Conservation (phyloP, 1,284 basidiomycete genomes). For the Melanopsichium pennsylvanicum region DNA sequence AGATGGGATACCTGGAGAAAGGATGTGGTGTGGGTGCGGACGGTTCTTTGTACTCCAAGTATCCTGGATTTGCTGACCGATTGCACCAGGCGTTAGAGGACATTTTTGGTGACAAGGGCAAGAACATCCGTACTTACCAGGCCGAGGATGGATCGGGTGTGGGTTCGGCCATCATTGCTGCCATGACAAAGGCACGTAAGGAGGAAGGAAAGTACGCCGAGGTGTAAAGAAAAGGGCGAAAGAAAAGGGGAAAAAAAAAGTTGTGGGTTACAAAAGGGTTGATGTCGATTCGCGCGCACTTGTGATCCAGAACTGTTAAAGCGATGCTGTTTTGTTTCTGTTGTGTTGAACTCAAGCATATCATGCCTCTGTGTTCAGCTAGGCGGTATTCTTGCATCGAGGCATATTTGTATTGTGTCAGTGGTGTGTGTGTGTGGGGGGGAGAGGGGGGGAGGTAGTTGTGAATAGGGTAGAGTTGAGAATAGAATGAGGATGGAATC, state of each 20-base stretch:
- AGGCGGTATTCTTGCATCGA: too few species aligned
- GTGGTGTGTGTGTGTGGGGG: too few species aligned
- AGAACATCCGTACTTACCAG: slow-evolving; percentile 55
- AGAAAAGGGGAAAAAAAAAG: not conserved
- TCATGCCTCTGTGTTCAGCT: too few species aligned
- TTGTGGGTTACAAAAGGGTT: slow-evolving; percentile 8
- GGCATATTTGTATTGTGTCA: too few species aligned
- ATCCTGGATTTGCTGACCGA: slow-evolving; percentile 61
- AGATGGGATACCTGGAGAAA: slow-evolving; percentile 61
- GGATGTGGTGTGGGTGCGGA: slow-evolving; percentile 61
- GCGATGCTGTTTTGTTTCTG: too few species aligned
- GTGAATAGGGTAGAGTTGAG: too few species aligned
- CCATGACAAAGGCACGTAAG: slow-evolving; percentile 61
- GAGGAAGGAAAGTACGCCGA: slow-evolving; percentile 49
- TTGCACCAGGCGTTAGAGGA: slow-evolving; percentile 63
- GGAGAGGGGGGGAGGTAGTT: too few species aligned
- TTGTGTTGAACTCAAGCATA: too few species aligned
- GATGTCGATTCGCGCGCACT: too few species aligned
- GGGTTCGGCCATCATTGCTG: slow-evolving; percentile 62
- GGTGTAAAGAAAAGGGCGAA: slow-evolving; percentile 18
- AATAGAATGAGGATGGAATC: too few species aligned
- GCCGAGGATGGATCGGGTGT: slow-evolving; percentile 64
- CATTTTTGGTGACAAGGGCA: slow-evolving; percentile 62
- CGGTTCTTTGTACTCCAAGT: slow-evolving; percentile 61
- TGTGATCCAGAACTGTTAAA: too few species aligned